These are phyloP conservation scores for Nepenthes mirabilis DNA, from an alignment of 148 eudicot species.

Conservation along the genomic window DNA sequence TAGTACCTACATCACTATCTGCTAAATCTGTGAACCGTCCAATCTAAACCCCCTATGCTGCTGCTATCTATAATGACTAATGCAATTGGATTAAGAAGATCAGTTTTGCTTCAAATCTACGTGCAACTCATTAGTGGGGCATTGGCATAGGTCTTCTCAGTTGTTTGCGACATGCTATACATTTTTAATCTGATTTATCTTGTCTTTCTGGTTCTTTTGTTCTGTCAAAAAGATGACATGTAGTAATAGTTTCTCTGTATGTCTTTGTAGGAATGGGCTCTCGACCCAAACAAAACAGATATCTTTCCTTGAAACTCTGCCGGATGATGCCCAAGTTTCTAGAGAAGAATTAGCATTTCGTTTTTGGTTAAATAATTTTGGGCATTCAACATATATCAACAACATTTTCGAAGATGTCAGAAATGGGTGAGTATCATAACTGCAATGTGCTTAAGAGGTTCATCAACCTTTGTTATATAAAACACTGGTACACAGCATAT, in stretches of 20 bases:
- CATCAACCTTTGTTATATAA: neutral
- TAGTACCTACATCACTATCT: too few species aligned
- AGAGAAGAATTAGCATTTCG: slow-evolving; percentile 92
- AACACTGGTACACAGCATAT: too few species aligned
- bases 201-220: slow-evolving; percentile 4
- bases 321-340: slow-evolving; percentile 72
- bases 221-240: neutral
- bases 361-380: slow-evolving; percentile 93
- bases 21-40: too few species aligned
- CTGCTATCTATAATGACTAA: too few species aligned
- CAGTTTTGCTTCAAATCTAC: too few species aligned
- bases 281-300: slow-evolving; percentile 74
- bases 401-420: slow-evolving; percentile 97
- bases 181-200: neutral
- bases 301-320: slow-evolving; percentile 74
- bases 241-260: slow-evolving; percentile 1
- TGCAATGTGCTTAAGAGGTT: neutral
- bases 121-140: too few species aligned
- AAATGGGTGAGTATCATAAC: slow-evolving; percentile 62
- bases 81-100: too few species aligned
- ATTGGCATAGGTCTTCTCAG: too few species aligned
- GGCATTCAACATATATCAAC: slow-evolving; percentile 67
- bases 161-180: too few species aligned
- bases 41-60: too few species aligned
- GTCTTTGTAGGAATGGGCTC: slow-evolving; percentile 75